Evolutionary conservation across 257 asterid genomes (phyloP).

Genomic region (Gentiana macrophylla): DNA sequence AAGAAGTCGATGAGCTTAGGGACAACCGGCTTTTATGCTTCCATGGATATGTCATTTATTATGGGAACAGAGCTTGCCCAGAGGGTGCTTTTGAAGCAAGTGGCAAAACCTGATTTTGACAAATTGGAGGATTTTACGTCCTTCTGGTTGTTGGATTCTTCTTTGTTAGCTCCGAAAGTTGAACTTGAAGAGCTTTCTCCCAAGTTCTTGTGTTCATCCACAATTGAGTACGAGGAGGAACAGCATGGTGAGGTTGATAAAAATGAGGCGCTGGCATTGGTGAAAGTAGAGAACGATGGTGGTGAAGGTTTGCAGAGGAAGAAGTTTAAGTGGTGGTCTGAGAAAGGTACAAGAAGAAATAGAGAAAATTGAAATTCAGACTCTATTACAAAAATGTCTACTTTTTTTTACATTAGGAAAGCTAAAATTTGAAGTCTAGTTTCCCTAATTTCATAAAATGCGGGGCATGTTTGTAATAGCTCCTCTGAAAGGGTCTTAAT

Average conservation of each 20-base stretch:
- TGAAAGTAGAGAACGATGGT: slow-evolving; percentile 11
- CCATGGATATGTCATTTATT: slow-evolving; percentile 13
- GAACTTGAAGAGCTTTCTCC: slow-evolving; percentile 13
- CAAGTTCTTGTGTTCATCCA: slow-evolving; percentile 4
- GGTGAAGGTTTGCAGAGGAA: slow-evolving; percentile 12
- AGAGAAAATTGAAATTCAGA: too few relatives aligned
- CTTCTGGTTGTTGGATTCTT: slow-evolving; percentile 15
- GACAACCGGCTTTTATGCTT: slow-evolving; percentile 2
- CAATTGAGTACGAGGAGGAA: slow-evolving; percentile 8
- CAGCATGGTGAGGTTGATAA: slow-evolving; percentile 9
- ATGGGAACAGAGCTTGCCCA: slow-evolving; percentile 17
- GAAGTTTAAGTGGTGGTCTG: slow-evolving; percentile 20
- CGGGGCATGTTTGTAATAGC: too few relatives aligned
- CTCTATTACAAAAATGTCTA: too few relatives aligned
- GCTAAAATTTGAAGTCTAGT: too few relatives aligned
- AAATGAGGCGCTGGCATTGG: background rate
- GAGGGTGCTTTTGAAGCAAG: slow-evolving; percentile 11
- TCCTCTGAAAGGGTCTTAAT: too few relatives aligned
- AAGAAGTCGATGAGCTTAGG: slow-evolving; percentile 2
- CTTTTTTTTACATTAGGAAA: too few relatives aligned
- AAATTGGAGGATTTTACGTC: slow-evolving; percentile 11
- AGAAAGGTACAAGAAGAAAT: slow-evolving; percentile 7
- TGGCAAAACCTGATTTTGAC: slow-evolving; percentile 4
- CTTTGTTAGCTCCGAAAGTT: slow-evolving; percentile 9
- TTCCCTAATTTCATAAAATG: too few relatives aligned